Evolutionary conservation across 2,329 filamentous ascomycete species (phyloP).

Genomic region (Amphichorda felina): DNA sequence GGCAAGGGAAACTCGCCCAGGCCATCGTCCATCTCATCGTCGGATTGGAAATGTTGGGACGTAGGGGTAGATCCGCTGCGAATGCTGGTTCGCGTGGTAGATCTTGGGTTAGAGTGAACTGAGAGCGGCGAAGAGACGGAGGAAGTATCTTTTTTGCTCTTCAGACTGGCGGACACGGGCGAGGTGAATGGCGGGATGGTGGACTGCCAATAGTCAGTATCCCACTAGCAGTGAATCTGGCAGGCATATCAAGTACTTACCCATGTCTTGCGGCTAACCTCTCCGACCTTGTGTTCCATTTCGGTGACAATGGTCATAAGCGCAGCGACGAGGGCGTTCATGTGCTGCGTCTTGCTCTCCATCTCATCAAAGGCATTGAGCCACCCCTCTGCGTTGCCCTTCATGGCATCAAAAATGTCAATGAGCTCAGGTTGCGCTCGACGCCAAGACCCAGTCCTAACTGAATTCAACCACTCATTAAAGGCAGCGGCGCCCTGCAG

Average conservation of each 20-base stretch:
- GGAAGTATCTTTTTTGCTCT: constrained; percentile 1
- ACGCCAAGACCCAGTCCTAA: constrained; percentile 50
- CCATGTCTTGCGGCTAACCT: constrained; percentile 68
- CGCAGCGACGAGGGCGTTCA: constrained; percentile 59
- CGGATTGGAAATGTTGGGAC: neutral
- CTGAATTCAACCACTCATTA: constrained; percentile 57
- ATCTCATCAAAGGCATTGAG: constrained; percentile 67
- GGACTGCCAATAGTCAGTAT: constrained; percentile 4
- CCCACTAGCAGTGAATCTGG: constrained; percentile 1
- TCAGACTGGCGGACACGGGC: constrained; percentile 1
- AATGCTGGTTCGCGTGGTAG: constrained; percentile 6
- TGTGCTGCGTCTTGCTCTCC: constrained; percentile 56
- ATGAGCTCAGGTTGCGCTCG: constrained; percentile 49
- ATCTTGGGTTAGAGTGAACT: constrained; percentile 3
- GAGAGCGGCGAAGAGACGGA: constrained; percentile 4
- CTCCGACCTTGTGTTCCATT: constrained; percentile 75
- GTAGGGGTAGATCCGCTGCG: constrained; percentile 8
- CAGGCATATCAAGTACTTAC: constrained; percentile 33
- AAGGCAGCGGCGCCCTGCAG: constrained; percentile 67
- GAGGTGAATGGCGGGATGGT: constrained; percentile 5
- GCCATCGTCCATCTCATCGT: constrained; percentile 7
- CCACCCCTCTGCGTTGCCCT: constrained; percentile 87
- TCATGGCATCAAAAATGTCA: constrained; percentile 80
- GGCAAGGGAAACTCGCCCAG: constrained; percentile 11
- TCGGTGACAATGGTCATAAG: constrained; percentile 70